phyloP scores from a whole-genome alignment of 2,329 filamentous ascomycete species.

The Periconia macrospinosa region DNA sequence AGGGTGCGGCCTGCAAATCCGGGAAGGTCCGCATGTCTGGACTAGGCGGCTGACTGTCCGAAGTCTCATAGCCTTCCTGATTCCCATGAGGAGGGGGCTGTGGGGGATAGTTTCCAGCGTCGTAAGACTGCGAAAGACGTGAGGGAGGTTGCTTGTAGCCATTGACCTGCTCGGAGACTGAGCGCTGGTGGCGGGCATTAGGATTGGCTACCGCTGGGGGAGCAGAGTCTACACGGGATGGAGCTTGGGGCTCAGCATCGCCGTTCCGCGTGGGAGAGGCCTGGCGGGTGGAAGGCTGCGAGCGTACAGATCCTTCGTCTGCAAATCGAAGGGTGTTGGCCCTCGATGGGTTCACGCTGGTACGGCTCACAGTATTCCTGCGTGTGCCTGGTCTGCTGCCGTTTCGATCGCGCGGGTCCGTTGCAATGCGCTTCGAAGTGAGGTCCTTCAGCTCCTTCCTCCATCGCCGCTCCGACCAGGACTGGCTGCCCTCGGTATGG shows the following conservation, averaged over 20 bases:
- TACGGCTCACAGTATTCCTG: slow-evolving; percentile 49
- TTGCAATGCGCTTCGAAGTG: slow-evolving; percentile 75
- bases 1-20: slow-evolving; percentile 37
- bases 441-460: slow-evolving; percentile 84
- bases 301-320: slow-evolving; percentile 44
- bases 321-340: slow-evolving; percentile 43
- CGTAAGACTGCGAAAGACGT: slow-evolving; percentile 42
- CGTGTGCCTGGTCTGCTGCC: slow-evolving; percentile 37
- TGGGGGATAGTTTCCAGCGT: slow-evolving; percentile 31
- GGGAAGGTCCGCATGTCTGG: slow-evolving; percentile 32
- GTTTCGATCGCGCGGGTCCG: slow-evolving; percentile 33
- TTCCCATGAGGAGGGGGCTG: slow-evolving; percentile 46
- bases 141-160: slow-evolving; percentile 48
- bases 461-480: slow-evolving; percentile 89
- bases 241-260: slow-evolving; percentile 26
- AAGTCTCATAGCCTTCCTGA: slow-evolving; percentile 32
- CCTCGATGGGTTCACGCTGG: slow-evolving; percentile 39
- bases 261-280: slow-evolving; percentile 44
- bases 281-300: slow-evolving; percentile 49
- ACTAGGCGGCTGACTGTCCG: slow-evolving; percentile 29
- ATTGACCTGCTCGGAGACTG: slow-evolving; percentile 50
- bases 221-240: slow-evolving; percentile 49
- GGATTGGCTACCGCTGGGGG: slow-evolving; percentile 33
- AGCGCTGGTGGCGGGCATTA: slow-evolving; percentile 49
- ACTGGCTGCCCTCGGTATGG: slow-evolving; percentile 71